Base-by-base conservation (phyloP, 257 asterid species). In the Ehretia macrophylla region DNA sequence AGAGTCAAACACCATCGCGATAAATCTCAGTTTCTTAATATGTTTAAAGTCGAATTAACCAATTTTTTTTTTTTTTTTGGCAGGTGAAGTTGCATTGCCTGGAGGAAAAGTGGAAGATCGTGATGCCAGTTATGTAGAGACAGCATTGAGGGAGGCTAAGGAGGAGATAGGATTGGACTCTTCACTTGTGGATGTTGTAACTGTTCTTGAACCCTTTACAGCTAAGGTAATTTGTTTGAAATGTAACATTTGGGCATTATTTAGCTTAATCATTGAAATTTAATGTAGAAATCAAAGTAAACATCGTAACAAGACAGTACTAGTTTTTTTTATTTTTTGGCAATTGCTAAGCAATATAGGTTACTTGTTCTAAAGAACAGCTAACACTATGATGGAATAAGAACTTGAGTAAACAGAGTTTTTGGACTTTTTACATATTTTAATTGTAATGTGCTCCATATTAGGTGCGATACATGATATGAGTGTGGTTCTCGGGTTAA, bases 81-180 rank as follows among this genome's bases (percentile, higher is more conserved):
- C 57, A 89, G 95, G 97, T n/a, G 97, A 86, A 75, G 95, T 89
- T 68, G 72, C 91, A 42, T 79, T 89, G 78, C 97, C 97, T 0
- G 97, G 97, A 47, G 97, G 97, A 51, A 86, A 75, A 71, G 77
- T 81, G 61, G 97, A 89, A 45, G 94, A 79, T 32, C 76, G 77
- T 4, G 97, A 88, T 74, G 70, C 65, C 53, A 71, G 62, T 65
- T 75, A 83, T 44, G 62, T 62, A 10, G 87, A 72, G 35, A 89
- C 95, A 48, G 97, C 97, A 9, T 38, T 89, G 70, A 86, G 95
- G 62, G 97, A 89, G 73, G 95, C 97, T 17, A 85, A 84, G 32
- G 97, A 89, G 81, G 97, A 89, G 72, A 86, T 89, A 40, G 94
- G 95, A 40, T 75, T 89, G 79, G 97, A 86, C 14, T 94, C 92